phyloP scores from a whole-genome alignment of 2,329 filamentous ascomycete species.

The Apiospora arundinis region DNA sequence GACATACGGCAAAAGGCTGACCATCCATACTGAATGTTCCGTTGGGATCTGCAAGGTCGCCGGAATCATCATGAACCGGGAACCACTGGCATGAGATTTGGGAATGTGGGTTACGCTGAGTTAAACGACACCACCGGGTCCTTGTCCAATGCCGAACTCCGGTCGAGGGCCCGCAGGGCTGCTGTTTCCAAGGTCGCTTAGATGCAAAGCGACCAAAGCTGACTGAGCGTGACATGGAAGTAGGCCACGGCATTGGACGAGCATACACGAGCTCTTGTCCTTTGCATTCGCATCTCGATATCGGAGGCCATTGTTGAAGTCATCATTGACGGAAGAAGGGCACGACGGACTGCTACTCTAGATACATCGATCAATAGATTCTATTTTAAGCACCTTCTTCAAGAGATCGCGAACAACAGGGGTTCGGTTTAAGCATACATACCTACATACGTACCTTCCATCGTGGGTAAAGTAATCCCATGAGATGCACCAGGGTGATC shows the following conservation, averaged over 20 bases:
- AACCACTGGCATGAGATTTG: background rate
- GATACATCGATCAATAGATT: background rate
- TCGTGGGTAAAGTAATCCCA: background rate
- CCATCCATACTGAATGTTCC: background rate
- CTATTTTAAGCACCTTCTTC: slow-evolving; percentile 9
- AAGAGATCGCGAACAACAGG: slow-evolving; percentile 12
- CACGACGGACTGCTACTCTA: background rate
- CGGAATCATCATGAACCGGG: background rate
- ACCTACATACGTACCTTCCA: background rate
- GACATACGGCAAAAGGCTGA: slow-evolving; percentile 4
- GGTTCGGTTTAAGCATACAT: background rate
- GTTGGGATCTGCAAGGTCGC: background rate
- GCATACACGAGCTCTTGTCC: background rate
- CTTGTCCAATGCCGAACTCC: slow-evolving; percentile 3
- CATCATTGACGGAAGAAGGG: background rate
- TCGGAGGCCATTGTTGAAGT: background rate
- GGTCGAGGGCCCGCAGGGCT: background rate
- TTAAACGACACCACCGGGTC: background rate
- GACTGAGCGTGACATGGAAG: background rate
- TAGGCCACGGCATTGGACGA: background rate
- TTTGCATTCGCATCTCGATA: slow-evolving; percentile 3
- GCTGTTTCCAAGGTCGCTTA: slow-evolving; percentile 7
- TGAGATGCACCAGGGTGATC: background rate
- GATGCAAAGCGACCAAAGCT: slow-evolving; percentile 17
- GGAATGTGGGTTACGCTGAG: background rate